Conservation (phyloP, 352 stramenopile species). For the Pythium apleroticum region DNA sequence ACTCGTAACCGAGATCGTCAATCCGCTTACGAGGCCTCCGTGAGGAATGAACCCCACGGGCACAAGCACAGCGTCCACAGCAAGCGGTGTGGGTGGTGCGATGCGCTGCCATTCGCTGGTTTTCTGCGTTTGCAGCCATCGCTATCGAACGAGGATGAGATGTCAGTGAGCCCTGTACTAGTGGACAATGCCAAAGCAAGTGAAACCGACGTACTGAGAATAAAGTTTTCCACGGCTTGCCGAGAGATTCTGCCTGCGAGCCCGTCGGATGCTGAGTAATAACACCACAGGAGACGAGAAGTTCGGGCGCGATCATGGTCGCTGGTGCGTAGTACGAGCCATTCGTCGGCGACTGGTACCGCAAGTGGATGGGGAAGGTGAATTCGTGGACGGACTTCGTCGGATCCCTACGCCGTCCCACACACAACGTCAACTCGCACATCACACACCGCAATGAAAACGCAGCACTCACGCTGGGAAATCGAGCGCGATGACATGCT, state of each 20-base stretch:
- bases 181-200: neutral
- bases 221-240: neutral
- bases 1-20: slow-evolving; percentile 27
- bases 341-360: slow-evolving; percentile 38
- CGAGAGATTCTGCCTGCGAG: neutral
- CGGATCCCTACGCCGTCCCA: neutral
- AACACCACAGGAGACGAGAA: slow-evolving; percentile 20
- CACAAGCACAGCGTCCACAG: slow-evolving; percentile 5
- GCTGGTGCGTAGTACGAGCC: slow-evolving; percentile 24
- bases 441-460: neutral
- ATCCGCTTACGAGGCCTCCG: slow-evolving; percentile 17
- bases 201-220: slow-evolving; percentile 9
- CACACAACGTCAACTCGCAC: neutral
- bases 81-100: slow-evolving; percentile 1
- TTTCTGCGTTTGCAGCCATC: neutral
- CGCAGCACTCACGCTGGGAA: slow-evolving; percentile 22
- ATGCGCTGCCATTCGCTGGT: slow-evolving; percentile 14
- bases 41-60: slow-evolving; percentile 25
- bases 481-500: slow-evolving; percentile 30
- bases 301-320: slow-evolving; percentile 22
- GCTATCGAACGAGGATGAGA: slow-evolving; percentile 1
- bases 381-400: slow-evolving; percentile 1
- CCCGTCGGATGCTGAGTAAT: neutral
- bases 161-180: neutral
- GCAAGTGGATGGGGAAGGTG: slow-evolving; percentile 34